These are phyloP conservation scores for Cladophialophora carrionii DNA, from an alignment of 2,329 filamentous ascomycete genomes.

Conservation along the genomic window DNA sequence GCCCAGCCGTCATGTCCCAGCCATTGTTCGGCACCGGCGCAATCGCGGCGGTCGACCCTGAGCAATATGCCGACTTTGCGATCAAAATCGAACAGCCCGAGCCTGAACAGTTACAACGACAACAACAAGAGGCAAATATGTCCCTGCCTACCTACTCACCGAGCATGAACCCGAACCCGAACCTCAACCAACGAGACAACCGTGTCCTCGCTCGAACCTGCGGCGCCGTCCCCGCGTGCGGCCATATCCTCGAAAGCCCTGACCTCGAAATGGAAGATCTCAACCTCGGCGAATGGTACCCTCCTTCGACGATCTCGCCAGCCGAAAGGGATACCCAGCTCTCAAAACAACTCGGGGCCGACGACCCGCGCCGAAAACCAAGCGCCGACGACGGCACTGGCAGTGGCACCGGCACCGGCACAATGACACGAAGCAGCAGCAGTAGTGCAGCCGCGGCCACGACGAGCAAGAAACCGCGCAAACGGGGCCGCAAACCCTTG, in stretches of 20 bases:
- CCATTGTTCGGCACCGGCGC: conserved; percentile 16
- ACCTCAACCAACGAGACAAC: background rate
- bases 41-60: conserved; percentile 13
- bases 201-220: conserved; percentile 15
- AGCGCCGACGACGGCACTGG: conserved; percentile 7
- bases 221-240: conserved; percentile 22
- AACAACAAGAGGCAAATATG: background rate
- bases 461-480: conserved; percentile 24
- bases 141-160: conserved; percentile 1
- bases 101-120: conserved; percentile 5
- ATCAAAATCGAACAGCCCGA: conserved; percentile 27
- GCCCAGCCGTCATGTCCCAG: conserved; percentile 20
- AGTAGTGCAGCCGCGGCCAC: background rate
- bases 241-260: conserved; percentile 23
- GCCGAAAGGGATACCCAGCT: background rate
- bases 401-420: background rate
- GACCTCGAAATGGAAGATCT: conserved; percentile 32
- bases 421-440: background rate
- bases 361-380: background rate
- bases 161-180: conserved; percentile 6
- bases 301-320: background rate
- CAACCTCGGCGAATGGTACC: conserved; percentile 13
- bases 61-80: conserved; percentile 17
- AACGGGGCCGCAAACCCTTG: conserved; percentile 26
- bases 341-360: background rate